phyloP scores from a whole-genome alignment of 306 rosid genomes.

The Quercus rubra region DNA sequence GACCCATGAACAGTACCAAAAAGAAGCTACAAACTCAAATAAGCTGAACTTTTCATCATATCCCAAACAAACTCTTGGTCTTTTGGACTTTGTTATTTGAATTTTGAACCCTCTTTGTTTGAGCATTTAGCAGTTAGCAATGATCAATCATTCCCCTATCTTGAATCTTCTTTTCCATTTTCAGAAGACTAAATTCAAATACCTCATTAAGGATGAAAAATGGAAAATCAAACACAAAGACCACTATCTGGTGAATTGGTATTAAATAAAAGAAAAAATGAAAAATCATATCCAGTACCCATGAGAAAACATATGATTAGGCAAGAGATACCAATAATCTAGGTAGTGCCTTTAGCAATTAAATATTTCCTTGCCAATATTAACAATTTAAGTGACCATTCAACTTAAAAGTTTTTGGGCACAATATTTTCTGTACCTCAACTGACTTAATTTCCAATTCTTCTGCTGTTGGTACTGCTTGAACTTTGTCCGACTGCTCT shows the following conservation, averaged over 20 bases:
- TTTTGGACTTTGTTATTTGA: neutral
- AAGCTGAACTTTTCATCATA: no score
- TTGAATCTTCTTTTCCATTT: neutral
- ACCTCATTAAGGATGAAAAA: neutral
- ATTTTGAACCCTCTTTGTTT: neutral
- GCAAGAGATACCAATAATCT: neutral
- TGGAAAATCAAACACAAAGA: neutral
- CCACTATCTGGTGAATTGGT: neutral
- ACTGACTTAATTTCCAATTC: neutral
- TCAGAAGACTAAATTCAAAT: neutral
- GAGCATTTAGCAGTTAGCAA: neutral
- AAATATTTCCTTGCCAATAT: neutral
- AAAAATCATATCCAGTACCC: neutral
- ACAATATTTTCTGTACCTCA: neutral
- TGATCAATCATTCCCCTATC: neutral
- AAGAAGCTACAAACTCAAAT: no score
- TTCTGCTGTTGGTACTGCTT: neutral
- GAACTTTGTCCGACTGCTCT: neutral
- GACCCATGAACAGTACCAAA: neutral
- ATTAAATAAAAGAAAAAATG: neutral
- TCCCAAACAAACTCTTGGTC: neutral
- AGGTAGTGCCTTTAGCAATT: neutral
- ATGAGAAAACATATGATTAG: neutral
- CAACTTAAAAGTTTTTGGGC: neutral
- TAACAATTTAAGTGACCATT: neutral